Percentiles rank a stretch among this genome's conserved stretches.
phyloP scores from a whole-genome alignment of 2,329 filamentous ascomycete species.

The Fusarium floridanum region DNA sequence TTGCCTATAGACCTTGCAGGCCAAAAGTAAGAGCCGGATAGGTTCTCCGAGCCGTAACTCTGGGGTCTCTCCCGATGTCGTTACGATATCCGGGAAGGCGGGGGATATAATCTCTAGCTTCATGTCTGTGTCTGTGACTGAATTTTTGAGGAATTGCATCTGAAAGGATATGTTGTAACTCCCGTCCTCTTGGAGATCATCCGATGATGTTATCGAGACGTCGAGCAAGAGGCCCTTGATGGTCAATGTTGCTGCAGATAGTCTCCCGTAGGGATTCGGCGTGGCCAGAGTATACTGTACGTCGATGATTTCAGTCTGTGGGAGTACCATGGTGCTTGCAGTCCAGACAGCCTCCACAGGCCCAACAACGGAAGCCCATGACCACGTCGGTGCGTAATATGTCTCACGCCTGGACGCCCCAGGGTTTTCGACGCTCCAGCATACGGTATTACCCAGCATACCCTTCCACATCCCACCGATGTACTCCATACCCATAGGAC shows the following conservation, averaged over 20 bases:
- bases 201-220: neutral
- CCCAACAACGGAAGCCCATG: neutral
- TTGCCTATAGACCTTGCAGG: neutral
- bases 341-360: neutral
- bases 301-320: neutral
- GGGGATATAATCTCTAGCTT: neutral
- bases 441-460: neutral
- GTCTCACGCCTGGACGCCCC: neutral
- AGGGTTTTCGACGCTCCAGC: neutral
- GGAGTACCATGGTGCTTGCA: neutral
- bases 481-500: neutral
- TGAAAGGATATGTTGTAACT: neutral
- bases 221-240: neutral
- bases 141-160: neutral
- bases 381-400: neutral
- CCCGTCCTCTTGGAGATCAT: neutral
- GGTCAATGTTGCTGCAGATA: neutral
- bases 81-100: neutral
- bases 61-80: neutral
- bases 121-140: neutral
- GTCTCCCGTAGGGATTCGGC: neutral
- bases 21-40: neutral
- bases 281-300: neutral
- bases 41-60: neutral
- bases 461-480: neutral